phyloP scores from a whole-genome alignment of 1,284 basidiomycete genomes.

The Tilletia horrida region DNA sequence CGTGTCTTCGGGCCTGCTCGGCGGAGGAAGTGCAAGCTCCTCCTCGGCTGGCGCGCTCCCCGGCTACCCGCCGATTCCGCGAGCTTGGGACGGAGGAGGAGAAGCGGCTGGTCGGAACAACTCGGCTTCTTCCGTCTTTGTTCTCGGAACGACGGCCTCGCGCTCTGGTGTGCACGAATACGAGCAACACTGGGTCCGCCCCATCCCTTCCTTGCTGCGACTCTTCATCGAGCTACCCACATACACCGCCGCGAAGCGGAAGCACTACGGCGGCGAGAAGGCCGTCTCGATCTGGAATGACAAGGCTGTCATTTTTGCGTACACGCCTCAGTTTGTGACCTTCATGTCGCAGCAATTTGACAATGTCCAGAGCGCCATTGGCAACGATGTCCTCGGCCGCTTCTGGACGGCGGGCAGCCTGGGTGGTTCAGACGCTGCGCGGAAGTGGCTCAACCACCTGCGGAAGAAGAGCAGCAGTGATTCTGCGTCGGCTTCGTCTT shows the following conservation, averaged over 20 bases:
- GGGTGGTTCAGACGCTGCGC: not conserved
- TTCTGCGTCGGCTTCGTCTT: too few relatives aligned
- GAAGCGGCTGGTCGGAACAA: conserved; percentile 31
- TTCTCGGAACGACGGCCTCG: conserved; percentile 22
- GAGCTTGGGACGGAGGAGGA: conserved; percentile 34
- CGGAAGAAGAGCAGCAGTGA: too few relatives aligned
- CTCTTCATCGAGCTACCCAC: conserved; percentile 20
- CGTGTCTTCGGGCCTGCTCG: not conserved
- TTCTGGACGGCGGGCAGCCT: conserved; percentile 31
- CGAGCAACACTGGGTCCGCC: conserved; percentile 43
- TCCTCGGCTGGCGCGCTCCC: conserved; percentile 15
- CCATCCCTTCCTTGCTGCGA: conserved; percentile 27
- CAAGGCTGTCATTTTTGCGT: conserved; percentile 19
- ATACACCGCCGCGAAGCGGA: conserved; percentile 1
- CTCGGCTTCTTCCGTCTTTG: conserved; percentile 26
- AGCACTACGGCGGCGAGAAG: conserved; percentile 12
- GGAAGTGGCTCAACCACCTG: conserved; percentile 12
- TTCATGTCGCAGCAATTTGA: conserved; percentile 27
- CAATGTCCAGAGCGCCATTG: conserved; percentile 28
- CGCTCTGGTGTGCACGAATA: conserved; percentile 30
- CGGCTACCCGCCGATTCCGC: conserved; percentile 33
- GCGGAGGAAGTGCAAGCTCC: not conserved
- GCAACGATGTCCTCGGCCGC: conserved; percentile 31
- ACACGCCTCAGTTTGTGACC: conserved; percentile 38
- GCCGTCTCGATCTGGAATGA: conserved; percentile 20